Percentiles rank a stretch among this genome's conserved stretches.
Conservation (phyloP, 1,139 yeast species). For the Lodderomyces jiufengensis region DNA sequence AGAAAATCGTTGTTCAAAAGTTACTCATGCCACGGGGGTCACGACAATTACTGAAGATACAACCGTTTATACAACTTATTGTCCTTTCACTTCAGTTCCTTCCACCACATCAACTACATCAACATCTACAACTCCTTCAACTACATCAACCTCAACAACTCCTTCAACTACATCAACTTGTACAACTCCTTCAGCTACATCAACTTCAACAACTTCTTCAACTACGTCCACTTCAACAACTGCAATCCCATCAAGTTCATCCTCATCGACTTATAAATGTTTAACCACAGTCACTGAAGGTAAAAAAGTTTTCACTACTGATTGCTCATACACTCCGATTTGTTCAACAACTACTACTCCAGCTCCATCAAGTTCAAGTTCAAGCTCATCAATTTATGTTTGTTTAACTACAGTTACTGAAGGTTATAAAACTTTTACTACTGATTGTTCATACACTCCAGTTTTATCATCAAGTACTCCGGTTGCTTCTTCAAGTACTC, state of each 20-base stretch:
- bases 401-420: neutral
- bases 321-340: slow-evolving; percentile 9
- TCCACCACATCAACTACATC: neutral
- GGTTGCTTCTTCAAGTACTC: neutral
- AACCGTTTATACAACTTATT: slow-evolving; percentile 12
- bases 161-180: slow-evolving; percentile 48
- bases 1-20: neutral
- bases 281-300: slow-evolving; percentile 6
- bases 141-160: slow-evolving; percentile 18
- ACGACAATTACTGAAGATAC: slow-evolving; percentile 27
- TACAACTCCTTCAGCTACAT: slow-evolving; percentile 25
- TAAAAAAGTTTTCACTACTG: slow-evolving; percentile 10
- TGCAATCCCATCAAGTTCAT: too few relatives aligned
- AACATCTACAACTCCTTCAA: neutral
- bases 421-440: neutral
- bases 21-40: neutral
- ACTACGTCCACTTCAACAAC: too few relatives aligned
- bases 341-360: slow-evolving; percentile 3
- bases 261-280: too few relatives aligned
- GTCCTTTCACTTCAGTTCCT: slow-evolving; percentile 10
- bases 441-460: neutral
- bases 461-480: too few relatives aligned
- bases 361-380: neutral
- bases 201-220: too few relatives aligned
- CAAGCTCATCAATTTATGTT: neutral